Conservation (phyloP, 768 basidiomycete species). For the Holtermanniella nyarrowii region DNA sequence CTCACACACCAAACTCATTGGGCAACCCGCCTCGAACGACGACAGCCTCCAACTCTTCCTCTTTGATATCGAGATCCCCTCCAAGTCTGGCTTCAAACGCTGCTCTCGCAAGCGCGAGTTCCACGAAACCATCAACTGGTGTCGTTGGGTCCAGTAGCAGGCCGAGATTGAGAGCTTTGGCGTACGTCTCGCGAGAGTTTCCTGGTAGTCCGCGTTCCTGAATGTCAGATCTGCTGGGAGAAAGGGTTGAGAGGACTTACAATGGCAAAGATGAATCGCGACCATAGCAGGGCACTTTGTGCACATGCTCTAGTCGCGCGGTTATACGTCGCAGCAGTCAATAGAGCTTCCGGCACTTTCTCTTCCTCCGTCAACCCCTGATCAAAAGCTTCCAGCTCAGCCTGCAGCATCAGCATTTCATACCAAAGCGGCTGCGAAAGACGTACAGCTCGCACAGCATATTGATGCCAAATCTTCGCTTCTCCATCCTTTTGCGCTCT, state of each 20-base stretch:
- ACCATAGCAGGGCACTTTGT: slow-evolving; percentile 23
- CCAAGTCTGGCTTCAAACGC: slow-evolving; percentile 3
- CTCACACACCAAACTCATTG: not conserved
- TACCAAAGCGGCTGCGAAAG: not conserved
- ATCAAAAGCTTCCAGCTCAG: not conserved
- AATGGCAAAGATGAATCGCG: slow-evolving; percentile 7
- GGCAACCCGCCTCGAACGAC: slow-evolving; percentile 1
- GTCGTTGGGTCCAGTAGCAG: slow-evolving; percentile 7
- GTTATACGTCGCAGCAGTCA: not conserved
- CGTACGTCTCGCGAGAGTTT: slow-evolving; percentile 9
- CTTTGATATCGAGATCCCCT: not conserved
- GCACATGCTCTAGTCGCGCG: slow-evolving; percentile 29
- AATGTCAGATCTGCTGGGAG: not conserved
- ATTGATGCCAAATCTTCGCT: not conserved
- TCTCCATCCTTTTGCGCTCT: slow-evolving; percentile 3
- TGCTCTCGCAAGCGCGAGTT: slow-evolving; percentile 9
- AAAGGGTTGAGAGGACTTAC: slow-evolving; percentile 11
- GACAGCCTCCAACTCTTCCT: slow-evolving; percentile 5
- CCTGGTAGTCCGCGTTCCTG: slow-evolving; percentile 13
- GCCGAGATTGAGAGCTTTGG: slow-evolving; percentile 17
- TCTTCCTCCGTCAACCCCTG: not conserved
- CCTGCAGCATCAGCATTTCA: too few relatives aligned
- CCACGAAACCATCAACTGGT: slow-evolving; percentile 9
- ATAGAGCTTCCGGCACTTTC: not conserved
- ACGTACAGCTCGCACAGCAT: not conserved